Conservation (phyloP, 257 asterid species). For the Primulina huaijiensis region DNA sequence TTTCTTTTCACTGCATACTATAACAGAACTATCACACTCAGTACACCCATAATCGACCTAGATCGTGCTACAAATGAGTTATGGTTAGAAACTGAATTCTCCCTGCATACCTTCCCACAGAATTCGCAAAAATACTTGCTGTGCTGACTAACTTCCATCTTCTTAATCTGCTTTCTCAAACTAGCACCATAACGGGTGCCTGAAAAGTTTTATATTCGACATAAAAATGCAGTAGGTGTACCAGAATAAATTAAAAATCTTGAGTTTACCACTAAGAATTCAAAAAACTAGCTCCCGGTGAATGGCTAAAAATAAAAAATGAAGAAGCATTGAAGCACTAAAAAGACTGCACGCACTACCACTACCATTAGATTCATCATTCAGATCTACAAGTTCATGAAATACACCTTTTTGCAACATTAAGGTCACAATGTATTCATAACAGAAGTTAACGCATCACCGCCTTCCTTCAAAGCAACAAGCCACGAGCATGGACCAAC, state of each 20-base stretch:
- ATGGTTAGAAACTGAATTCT: neutral
- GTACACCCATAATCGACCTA: neutral
- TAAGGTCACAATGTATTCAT: neutral
- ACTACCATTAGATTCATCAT: neutral
- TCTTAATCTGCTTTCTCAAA: constrained; percentile 59
- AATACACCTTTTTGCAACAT: neutral
- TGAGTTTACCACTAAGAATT: neutral
- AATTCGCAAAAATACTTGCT: constrained; percentile 53
- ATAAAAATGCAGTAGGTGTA: neutral
- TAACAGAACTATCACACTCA: constrained; percentile 3
- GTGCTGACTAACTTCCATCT: constrained; percentile 62
- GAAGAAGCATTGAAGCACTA: neutral
- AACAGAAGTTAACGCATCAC: neutral
- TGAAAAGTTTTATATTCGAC: constrained; percentile 14
- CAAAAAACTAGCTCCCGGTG: neutral
- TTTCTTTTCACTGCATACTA: constrained; percentile 65
- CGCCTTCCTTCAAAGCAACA: neutral
- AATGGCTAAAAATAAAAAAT: neutral
- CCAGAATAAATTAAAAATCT: neutral
- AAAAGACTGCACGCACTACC: neutral
- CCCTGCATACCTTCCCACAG: constrained; percentile 49
- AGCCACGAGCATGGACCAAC: too few relatives aligned
- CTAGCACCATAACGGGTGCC: constrained; percentile 75
- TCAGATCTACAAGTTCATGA: too few relatives aligned
- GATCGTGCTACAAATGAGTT: neutral